Evolutionary conservation across 805 yeast genomes (phyloP).

Genomic region (Candida qinlingensis): DNA sequence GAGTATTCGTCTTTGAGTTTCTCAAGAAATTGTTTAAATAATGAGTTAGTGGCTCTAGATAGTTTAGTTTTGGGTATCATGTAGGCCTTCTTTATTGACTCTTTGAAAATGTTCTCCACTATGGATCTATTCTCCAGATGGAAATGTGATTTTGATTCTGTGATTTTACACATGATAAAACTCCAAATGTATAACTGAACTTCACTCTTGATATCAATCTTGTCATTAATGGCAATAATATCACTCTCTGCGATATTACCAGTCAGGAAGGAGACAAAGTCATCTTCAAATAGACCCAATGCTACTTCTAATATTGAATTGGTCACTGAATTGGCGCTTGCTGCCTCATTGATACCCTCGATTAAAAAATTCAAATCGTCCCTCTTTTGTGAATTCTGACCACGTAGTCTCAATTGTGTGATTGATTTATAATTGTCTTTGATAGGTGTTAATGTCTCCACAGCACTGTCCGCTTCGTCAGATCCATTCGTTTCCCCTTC

Average conservation of each 20-base stretch:
- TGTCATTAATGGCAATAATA: slow-evolving; percentile 8
- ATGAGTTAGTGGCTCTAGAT: slow-evolving; percentile 3
- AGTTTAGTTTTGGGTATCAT: not conserved
- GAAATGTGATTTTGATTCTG: slow-evolving; percentile 5
- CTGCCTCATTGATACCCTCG: slow-evolving; percentile 15
- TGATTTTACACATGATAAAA: slow-evolving; percentile 14
- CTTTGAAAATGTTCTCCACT: not conserved
- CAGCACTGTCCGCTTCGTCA: not conserved
- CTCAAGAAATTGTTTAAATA: slow-evolving; percentile 9
- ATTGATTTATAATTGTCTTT: slow-evolving; percentile 17
- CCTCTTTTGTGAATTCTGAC: slow-evolving; percentile 28
- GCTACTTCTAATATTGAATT: slow-evolving; percentile 24
- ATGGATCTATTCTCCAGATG: not conserved
- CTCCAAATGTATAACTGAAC: slow-evolving; percentile 11
- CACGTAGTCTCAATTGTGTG: slow-evolving; percentile 29
- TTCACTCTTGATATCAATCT: slow-evolving; percentile 1
- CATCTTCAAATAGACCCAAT: slow-evolving; percentile 18
- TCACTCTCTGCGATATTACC: slow-evolving; percentile 4
- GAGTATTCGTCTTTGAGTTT: slow-evolving; percentile 7
- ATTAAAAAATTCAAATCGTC: slow-evolving; percentile 33
- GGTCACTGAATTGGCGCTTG: not conserved
- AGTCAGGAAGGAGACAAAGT: slow-evolving; percentile 16
- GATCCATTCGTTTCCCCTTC: slow-evolving; percentile 12
- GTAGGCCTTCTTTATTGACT: not conserved
- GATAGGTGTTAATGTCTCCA: not conserved